Base-by-base conservation (phyloP, 148 eudicot genomes). In the Silene uniflora region DNA sequence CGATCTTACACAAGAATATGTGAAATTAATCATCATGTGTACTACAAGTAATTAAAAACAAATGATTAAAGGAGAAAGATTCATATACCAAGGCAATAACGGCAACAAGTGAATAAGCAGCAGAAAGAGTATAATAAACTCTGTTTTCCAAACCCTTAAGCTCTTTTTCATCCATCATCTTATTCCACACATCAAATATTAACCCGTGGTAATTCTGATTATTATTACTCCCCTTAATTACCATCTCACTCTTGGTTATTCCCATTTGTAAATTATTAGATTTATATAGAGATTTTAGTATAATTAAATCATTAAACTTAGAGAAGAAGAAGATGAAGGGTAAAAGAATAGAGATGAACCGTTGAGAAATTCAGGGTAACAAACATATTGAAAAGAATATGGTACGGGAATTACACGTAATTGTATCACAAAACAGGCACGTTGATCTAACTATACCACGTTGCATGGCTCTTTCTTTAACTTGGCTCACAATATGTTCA, bases 71-170 rank as follows among this genome's bases (percentile, higher is more conserved):
- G 25, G 60, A 67, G 3, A 24, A 60, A 19, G 47, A 22, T 29
- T 29, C 13, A 10, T 14, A 23, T 84, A 86, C 89, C 85, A 84
- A 56, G 24, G 86, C 89, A 67, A 84, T 21, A 0, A 76, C 0
- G 67, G 87, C 75, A 14, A 86, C 77, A 18, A 84, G 11, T 3
- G 87, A 78, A 59, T 80, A 86, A 14, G 32, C 59, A 54, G 78
- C 84, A 74, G 76, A 86, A 52, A 84, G 87, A 9, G 82, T 35
- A 23, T 78, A 84, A 79, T 82, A 86, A 6, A 82, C 77, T 64
- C 55, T 54, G 3, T 82, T 80, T 63, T 82, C 80, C 78, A 60
- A 22, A 29, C 17, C 69, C 11, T 70, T 75, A 24, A 32, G 24
- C 21, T 69, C 72, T 54, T 77, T 54, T 59, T 65, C 67, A 1